Evolutionary conservation across 73 alveolate genomes (phyloP).

Genomic region (Blepharisma japonicum): DNA sequence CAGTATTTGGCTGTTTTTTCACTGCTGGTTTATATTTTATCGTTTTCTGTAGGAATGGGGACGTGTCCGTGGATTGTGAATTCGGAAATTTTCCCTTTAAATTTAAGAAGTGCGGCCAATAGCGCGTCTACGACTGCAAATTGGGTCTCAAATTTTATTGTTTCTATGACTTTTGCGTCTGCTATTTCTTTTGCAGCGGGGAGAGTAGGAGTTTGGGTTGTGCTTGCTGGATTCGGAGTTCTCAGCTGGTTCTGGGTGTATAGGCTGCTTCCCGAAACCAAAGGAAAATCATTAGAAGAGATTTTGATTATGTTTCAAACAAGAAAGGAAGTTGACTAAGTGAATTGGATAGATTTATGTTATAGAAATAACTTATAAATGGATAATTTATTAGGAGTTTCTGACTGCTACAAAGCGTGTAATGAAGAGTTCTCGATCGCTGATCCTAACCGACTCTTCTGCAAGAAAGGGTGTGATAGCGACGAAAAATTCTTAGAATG

Average conservation of each 20-base stretch:
- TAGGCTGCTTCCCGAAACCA: constrained; percentile 36
- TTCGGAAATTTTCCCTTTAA: constrained; percentile 56
- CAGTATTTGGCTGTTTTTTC: constrained; percentile 35
- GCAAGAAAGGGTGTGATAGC: constrained; percentile 78
- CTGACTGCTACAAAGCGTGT: constrained; percentile 55
- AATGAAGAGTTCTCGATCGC: constrained; percentile 44
- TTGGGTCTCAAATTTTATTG: constrained; percentile 50
- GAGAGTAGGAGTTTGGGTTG: constrained; percentile 27
- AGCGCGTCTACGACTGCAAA: constrained; percentile 42
- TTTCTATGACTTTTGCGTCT: constrained; percentile 35
- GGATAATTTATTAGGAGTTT: background rate
- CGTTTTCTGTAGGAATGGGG: constrained; percentile 48
- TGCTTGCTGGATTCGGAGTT: constrained; percentile 27
- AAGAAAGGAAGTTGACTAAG: background rate
- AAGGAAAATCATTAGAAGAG: constrained; percentile 34
- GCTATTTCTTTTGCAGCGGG: constrained; percentile 29
- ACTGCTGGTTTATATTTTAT: constrained; percentile 35
- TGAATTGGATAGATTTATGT: too few species aligned
- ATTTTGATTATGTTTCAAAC: constrained; percentile 27
- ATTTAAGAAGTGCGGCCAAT: constrained; percentile 42
- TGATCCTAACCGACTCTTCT: constrained; percentile 64
- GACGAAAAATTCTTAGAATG: constrained; percentile 69
- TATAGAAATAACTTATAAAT: too few species aligned
- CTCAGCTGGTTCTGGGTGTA: constrained; percentile 34
- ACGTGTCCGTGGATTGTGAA: constrained; percentile 55